Conservation (phyloP, 2,329 filamentous ascomycete genomes). For the Tolypocladium paradoxum region DNA sequence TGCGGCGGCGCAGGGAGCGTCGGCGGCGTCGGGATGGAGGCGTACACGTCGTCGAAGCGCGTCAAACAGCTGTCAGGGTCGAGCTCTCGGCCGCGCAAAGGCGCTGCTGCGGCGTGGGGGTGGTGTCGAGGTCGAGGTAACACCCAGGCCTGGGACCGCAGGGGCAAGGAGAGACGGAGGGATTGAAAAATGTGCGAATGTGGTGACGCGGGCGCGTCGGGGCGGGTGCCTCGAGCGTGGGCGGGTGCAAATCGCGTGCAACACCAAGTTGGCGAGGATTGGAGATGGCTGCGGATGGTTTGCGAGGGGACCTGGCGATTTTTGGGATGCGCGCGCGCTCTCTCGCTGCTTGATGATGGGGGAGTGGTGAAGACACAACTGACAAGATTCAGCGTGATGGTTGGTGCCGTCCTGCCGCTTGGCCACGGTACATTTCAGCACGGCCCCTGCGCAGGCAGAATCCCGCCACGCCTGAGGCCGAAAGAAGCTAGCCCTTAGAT, state of each 20-base stretch:
- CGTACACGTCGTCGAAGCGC: slow-evolving; percentile 17
- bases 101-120: slow-evolving; percentile 8
- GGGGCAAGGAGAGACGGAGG: slow-evolving; percentile 6
- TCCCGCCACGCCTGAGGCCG: slow-evolving; percentile 14
- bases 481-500: slow-evolving; percentile 8
- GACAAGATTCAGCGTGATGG: slow-evolving; percentile 40
- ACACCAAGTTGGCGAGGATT: slow-evolving; percentile 40
- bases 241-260: slow-evolving; percentile 44
- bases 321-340: slow-evolving; percentile 46
- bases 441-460: slow-evolving; percentile 20
- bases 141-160: slow-evolving; percentile 1
- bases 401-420: slow-evolving; percentile 28
- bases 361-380: slow-evolving; percentile 42
- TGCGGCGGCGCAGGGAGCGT: slow-evolving; percentile 8
- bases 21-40: slow-evolving; percentile 10
- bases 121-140: slow-evolving; percentile 5
- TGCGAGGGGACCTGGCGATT: slow-evolving; percentile 48
- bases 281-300: slow-evolving; percentile 48
- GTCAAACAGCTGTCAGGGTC: slow-evolving; percentile 8
- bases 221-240: slow-evolving; percentile 27
- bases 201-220: slow-evolving; percentile 28
- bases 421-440: slow-evolving; percentile 34
- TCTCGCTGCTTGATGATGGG: slow-evolving; percentile 38
- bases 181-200: slow-evolving; percentile 32
- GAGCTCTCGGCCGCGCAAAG: slow-evolving; percentile 5